A percentile compares a stretch with the other conserved stretches of the same genome.
Conservation (phyloP, 148 eudicot species). For the Dysphania ambrosioides region DNA sequence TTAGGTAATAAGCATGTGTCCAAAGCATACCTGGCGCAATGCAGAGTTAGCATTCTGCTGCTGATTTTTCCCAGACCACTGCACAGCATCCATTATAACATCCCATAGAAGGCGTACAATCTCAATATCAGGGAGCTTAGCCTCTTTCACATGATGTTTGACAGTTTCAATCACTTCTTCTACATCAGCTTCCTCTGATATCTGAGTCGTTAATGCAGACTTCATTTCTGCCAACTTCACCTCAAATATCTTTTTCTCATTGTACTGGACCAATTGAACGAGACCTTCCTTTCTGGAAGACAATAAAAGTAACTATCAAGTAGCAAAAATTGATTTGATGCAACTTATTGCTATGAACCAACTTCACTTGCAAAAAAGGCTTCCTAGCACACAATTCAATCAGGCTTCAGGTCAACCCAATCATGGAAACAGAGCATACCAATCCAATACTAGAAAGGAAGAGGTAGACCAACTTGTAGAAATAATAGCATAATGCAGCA, state of each 20-base stretch:
- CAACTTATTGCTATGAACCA: too few species aligned
- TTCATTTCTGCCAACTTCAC: constrained; percentile 96
- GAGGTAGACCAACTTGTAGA: background rate
- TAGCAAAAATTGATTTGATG: too few species aligned
- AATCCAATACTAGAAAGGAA: too few species aligned
- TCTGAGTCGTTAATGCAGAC: constrained; percentile 75
- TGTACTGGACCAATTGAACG: constrained; percentile 65
- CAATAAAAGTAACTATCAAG: constrained; percentile 11
- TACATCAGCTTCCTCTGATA: constrained; percentile 83
- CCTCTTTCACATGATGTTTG: constrained; percentile 82
- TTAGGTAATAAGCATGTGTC: background rate
- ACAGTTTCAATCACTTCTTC: constrained; percentile 84
- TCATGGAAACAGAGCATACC: too few species aligned
- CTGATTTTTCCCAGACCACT: constrained; percentile 99
- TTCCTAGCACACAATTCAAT: background rate
- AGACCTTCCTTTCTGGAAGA: constrained; percentile 74
- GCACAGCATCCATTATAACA: constrained; percentile 95
- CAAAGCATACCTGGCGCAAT: constrained; percentile 70
- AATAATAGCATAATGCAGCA: too few species aligned
- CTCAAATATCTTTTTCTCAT: constrained; percentile 89
- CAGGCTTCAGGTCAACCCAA: too few species aligned
- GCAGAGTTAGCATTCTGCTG: constrained; percentile 97
- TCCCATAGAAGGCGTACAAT: constrained; percentile 92
- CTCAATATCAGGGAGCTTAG: constrained; percentile 91
- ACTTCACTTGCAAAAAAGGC: background rate